phyloP scores from a whole-genome alignment of 371 early-diverging fungal species.

The Lichtheimia ramosa region DNA sequence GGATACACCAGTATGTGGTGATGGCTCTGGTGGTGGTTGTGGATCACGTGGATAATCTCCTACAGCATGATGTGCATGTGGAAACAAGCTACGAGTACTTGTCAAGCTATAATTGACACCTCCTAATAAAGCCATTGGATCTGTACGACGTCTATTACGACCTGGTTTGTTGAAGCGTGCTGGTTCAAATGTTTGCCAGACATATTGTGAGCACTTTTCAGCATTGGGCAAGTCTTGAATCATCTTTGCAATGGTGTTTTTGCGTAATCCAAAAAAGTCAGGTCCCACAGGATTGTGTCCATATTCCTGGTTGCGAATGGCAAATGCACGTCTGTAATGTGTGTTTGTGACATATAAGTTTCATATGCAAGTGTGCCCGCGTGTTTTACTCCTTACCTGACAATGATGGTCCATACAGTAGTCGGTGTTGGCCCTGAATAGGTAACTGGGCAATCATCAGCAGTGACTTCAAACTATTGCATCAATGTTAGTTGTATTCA shows the following conservation, averaged over 20 bases:
- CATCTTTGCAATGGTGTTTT: conserved; percentile 86
- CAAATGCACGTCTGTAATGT: conserved; percentile 42
- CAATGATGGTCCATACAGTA: conserved; percentile 55
- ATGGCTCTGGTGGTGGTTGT: conserved; percentile 11
- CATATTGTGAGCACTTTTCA: conserved; percentile 74
- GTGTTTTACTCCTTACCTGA: conserved; percentile 15
- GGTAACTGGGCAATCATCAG: conserved; percentile 48
- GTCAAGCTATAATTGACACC: conserved; percentile 47
- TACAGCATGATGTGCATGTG: conserved; percentile 11
- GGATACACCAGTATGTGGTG: conserved; percentile 7
- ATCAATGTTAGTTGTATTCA: conserved; percentile 7
- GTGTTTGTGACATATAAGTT: neutral
- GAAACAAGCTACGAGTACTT: conserved; percentile 20
- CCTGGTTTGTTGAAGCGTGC: conserved; percentile 49
- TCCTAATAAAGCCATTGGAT: conserved; percentile 31
- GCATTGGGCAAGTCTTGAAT: conserved; percentile 89
- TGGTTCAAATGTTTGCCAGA: conserved; percentile 68
- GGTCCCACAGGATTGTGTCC: conserved; percentile 88
- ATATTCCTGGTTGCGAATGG: conserved; percentile 77
- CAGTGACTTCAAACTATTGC: conserved; percentile 46
- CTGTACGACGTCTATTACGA: conserved; percentile 39
- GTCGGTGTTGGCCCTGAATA: conserved; percentile 55
- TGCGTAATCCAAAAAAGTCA: conserved; percentile 89
- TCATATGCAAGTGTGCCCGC: neutral
- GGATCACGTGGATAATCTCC: conserved; percentile 10